Conservation (phyloP, 192 early-diverging fungal species). For the Chytriomyces sp. region DNA sequence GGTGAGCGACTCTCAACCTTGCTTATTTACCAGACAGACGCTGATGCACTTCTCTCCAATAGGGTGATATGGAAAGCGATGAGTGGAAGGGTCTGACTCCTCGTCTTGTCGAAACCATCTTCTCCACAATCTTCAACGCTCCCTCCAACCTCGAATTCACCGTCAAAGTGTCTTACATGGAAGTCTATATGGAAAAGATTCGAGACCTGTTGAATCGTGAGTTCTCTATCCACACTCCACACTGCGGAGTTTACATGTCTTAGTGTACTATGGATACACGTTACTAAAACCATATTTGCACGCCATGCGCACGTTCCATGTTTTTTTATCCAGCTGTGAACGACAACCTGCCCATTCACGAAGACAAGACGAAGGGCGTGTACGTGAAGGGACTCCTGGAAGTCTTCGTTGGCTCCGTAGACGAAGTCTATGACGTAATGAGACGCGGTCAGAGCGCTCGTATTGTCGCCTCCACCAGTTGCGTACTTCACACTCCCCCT, state of each 20-base stretch:
- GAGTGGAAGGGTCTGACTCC: slow-evolving; percentile 94
- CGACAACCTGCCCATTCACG: slow-evolving; percentile 94
- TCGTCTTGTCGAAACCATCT: slow-evolving; percentile 94
- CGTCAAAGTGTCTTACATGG: slow-evolving; percentile 99
- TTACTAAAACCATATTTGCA: no score
- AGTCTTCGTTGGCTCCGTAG: slow-evolving; percentile 92
- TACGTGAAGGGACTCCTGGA: slow-evolving; percentile 98
- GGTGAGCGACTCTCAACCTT: slow-evolving; percentile 17
- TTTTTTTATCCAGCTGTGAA: slow-evolving; percentile 70
- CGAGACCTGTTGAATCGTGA: slow-evolving; percentile 91
- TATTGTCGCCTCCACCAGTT: slow-evolving; percentile 88
- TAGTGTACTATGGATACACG: no score
- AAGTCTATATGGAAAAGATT: slow-evolving; percentile 99
- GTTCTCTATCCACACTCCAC: background rate
- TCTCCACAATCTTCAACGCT: slow-evolving; percentile 85
- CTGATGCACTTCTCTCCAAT: slow-evolving; percentile 1
- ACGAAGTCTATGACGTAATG: slow-evolving; percentile 98
- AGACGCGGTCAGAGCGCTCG: slow-evolving; percentile 84
- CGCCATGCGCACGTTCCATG: no score
- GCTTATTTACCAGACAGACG: background rate
- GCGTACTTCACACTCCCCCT: slow-evolving; percentile 34
- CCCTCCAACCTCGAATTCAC: slow-evolving; percentile 96
- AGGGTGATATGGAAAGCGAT: slow-evolving; percentile 94
- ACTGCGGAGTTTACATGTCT: no score
- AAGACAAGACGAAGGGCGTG: slow-evolving; percentile 94